Evolutionary conservation across 352 stramenopile species (phyloP).

Genomic region (Globisporangium mamillatum): DNA sequence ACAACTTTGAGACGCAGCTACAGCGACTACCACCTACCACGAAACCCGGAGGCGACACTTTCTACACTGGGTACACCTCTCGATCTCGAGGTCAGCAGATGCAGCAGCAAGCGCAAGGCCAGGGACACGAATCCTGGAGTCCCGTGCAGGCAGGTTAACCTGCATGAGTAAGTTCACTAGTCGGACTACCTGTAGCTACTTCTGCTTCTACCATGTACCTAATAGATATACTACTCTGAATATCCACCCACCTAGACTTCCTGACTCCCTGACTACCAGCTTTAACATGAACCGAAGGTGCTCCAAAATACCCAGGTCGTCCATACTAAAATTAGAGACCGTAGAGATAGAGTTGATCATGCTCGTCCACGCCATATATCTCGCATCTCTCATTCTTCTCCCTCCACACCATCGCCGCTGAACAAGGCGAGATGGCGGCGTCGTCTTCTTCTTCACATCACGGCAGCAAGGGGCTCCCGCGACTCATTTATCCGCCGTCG

Average conservation of each 20-base stretch:
- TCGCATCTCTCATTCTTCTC: too few relatives aligned
- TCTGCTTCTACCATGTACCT: too few relatives aligned
- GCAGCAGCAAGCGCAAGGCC: slow-evolving; percentile 4
- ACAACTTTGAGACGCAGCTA: neutral
- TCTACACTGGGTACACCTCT: slow-evolving; percentile 3
- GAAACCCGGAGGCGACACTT: neutral
- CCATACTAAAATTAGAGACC: too few relatives aligned
- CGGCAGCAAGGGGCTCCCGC: slow-evolving; percentile 27
- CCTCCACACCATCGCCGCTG: neutral
- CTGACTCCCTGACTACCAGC: too few relatives aligned
- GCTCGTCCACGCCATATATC: too few relatives aligned
- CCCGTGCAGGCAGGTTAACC: slow-evolving; percentile 13
- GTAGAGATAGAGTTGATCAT: too few relatives aligned
- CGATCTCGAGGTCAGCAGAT: slow-evolving; percentile 1
- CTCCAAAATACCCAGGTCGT: too few relatives aligned
- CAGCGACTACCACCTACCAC: neutral
- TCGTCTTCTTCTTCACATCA: too few relatives aligned
- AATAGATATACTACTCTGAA: neutral
- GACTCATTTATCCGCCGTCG: slow-evolving; percentile 44
- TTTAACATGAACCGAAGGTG: too few relatives aligned
- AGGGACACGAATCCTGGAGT: slow-evolving; percentile 12
- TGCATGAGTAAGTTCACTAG: too few relatives aligned
- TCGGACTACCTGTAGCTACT: too few relatives aligned
- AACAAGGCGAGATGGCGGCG: neutral
- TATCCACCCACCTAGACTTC: too few relatives aligned